Base-by-base conservation (phyloP, 176 grass and related monocot genomes). In the Avena atlantica region DNA sequence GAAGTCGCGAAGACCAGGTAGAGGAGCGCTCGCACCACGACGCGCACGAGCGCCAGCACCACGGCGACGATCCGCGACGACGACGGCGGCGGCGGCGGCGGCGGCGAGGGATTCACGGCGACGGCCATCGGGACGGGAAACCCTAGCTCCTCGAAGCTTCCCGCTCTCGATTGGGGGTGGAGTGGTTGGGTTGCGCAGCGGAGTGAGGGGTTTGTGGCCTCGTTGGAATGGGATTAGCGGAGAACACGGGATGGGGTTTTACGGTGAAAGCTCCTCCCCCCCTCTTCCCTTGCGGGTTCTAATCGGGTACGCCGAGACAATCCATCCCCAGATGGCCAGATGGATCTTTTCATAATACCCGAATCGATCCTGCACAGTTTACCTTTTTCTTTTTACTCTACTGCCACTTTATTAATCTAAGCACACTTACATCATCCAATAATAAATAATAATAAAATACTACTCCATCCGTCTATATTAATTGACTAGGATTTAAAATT, bases 121-220 rank as follows among this genome's bases (percentile, higher is more conserved):
- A 17, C 37, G 59, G 78, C 78, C 78, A 80, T 64, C 58, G 57
- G 59, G 42, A 3, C 21, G 13, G 40, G 59, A 80, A 61, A 64
- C 37, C 78, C 78, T 63, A 80, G 52, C 17, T 59, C 19, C 53
- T 57, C 3, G 78, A 80, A 62, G 58, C 57, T 80, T 80, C 58
- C 63, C 78, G 4, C 78, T 19, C 13, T 72, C 19, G 69, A 72
- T 21, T 3, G 17, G 70, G 40, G 31, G 53, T 4, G 53, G 76
- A 23, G 53, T 61, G 11, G 11, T 60, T 79, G 76, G 55, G 11
- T 9, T 20, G 70, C 70, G 20, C 40, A 47, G 69, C 69, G 69
- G 68, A 5, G 16, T 0, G 15, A 3, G 8, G 50, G 29, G 51
- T 31, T 34, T 37, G 48, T 57, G 25, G 31, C 0, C 31, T 34